These are phyloP conservation scores for Geoglossum glabrum DNA, from an alignment of 495 filamentous ascomycete genomes.

Conservation along the genomic window DNA sequence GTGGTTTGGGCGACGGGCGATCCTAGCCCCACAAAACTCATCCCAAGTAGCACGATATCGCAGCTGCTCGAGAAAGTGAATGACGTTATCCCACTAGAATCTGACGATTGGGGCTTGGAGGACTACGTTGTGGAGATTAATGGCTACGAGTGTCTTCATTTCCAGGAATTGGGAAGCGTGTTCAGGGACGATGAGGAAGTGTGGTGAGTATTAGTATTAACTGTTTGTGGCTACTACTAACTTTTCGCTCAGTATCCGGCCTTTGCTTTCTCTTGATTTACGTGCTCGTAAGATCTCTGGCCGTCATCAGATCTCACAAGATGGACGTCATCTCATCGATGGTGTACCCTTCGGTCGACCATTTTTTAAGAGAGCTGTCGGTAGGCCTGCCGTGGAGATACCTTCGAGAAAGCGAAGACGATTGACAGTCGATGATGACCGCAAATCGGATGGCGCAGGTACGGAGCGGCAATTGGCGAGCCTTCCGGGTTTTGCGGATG, in stretches of 20 bases:
- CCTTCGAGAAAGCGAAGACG: constrained; percentile 56
- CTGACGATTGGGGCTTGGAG: constrained; percentile 68
- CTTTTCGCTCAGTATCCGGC: constrained; percentile 44
- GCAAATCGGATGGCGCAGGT: constrained; percentile 16
- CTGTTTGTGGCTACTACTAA: constrained; percentile 2
- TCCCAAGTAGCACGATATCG: constrained; percentile 41
- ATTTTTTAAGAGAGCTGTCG: constrained; percentile 32
- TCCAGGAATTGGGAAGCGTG: constrained; percentile 44
- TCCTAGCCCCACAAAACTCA: not conserved
- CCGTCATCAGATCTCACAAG: constrained; percentile 59
- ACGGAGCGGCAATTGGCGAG: not conserved
- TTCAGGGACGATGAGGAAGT: constrained; percentile 74
- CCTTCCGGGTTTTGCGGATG: constrained; percentile 13
- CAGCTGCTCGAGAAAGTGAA: constrained; percentile 70
- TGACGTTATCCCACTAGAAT: constrained; percentile 66
- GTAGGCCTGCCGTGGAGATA: constrained; percentile 50
- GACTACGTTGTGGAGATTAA: constrained; percentile 76
- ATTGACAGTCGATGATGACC: constrained; percentile 23
- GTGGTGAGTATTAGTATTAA: constrained; percentile 31
- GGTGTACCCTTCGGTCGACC: constrained; percentile 74
- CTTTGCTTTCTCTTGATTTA: constrained; percentile 55
- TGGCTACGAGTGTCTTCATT: constrained; percentile 83
- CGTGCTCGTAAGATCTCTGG: constrained; percentile 56
- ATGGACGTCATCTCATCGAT: constrained; percentile 72
- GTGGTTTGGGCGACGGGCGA: constrained; percentile 46